Evolutionary conservation across 805 yeast species (phyloP).

Genomic region (Hanseniaspora osmophila): DNA sequence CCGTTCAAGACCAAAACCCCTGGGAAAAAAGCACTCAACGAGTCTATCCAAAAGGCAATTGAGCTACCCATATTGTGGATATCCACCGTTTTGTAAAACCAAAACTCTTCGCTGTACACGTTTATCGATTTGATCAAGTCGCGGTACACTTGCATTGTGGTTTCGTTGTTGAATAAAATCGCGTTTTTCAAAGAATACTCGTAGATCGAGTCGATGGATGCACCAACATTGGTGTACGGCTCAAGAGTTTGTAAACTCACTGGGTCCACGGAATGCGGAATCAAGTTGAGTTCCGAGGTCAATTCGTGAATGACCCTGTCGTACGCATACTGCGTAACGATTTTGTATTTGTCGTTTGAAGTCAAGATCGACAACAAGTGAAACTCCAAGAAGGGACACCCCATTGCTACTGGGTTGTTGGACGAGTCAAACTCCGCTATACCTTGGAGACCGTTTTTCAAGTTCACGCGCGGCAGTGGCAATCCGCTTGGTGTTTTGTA

Average conservation of each 20-base stretch:
- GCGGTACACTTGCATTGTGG: constrained; percentile 41
- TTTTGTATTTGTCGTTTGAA: constrained; percentile 57
- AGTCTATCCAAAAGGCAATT: constrained; percentile 58
- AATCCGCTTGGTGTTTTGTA: constrained; percentile 49
- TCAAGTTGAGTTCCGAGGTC: constrained; percentile 43
- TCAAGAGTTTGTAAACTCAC: constrained; percentile 40
- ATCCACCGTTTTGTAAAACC: constrained; percentile 45
- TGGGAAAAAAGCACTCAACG: constrained; percentile 78
- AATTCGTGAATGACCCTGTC: constrained; percentile 51
- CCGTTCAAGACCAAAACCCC: constrained; percentile 76
- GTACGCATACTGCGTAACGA: constrained; percentile 46
- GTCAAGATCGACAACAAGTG: constrained; percentile 62
- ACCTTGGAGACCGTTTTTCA: constrained; percentile 37
- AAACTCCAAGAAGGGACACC: constrained; percentile 70
- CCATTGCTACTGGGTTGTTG: constrained; percentile 81
- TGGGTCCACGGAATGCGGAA: constrained; percentile 71
- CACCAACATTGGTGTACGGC: constrained; percentile 67
- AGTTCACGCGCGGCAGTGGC: constrained; percentile 71
- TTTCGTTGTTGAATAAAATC: constrained; percentile 52
- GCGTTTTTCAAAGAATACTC: constrained; percentile 76
- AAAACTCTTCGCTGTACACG: constrained; percentile 35
- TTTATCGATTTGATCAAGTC: constrained; percentile 44
- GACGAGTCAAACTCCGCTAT: constrained; percentile 34
- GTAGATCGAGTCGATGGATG: constrained; percentile 80
- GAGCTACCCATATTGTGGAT: constrained; percentile 36